phyloP scores from a whole-genome alignment of 2,329 filamentous ascomycete species.

The Neodidymelliopsis sp. region DNA sequence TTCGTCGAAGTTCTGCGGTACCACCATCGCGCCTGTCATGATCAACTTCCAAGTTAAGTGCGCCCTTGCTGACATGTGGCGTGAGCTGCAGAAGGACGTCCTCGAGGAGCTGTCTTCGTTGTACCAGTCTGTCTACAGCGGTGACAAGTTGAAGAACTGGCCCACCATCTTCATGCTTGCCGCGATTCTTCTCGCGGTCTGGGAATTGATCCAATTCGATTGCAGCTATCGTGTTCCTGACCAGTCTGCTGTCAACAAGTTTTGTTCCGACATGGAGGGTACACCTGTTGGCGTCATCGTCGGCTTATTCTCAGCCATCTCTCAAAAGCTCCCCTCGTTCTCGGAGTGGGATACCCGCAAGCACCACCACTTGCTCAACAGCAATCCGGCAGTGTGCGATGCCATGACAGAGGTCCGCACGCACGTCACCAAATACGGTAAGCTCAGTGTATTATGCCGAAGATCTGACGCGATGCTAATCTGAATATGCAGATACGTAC shows the following conservation, averaged over 20 bases:
- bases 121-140: slow-evolving; percentile 97
- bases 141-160: slow-evolving; percentile 98
- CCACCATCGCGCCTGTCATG: slow-evolving; percentile 94
- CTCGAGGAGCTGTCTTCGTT: slow-evolving; percentile 90
- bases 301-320: slow-evolving; percentile 96
- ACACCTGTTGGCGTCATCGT: slow-evolving; percentile 96
- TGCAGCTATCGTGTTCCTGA: slow-evolving; percentile 95
- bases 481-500: slow-evolving; percentile 75
- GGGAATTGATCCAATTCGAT: slow-evolving; percentile 99
- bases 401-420: slow-evolving; percentile 95
- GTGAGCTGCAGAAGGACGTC: slow-evolving; percentile 94
- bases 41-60: slow-evolving; percentile 99
- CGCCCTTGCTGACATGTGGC: slow-evolving; percentile 97
- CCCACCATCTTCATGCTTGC: slow-evolving; percentile 98
- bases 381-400: slow-evolving; percentile 90
- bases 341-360: slow-evolving; percentile 93
- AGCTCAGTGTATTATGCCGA: slow-evolving; percentile 49
- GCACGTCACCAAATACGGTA: slow-evolving; percentile 93
- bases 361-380: slow-evolving; percentile 89
- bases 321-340: slow-evolving; percentile 91
- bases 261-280: slow-evolving; percentile 96
- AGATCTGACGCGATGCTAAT: slow-evolving; percentile 51
- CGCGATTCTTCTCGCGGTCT: slow-evolving; percentile 89
- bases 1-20: slow-evolving; percentile 85
- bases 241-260: slow-evolving; percentile 84